Conservation (phyloP, 2,329 filamentous ascomycete genomes). For the Alternaria gaisen region DNA sequence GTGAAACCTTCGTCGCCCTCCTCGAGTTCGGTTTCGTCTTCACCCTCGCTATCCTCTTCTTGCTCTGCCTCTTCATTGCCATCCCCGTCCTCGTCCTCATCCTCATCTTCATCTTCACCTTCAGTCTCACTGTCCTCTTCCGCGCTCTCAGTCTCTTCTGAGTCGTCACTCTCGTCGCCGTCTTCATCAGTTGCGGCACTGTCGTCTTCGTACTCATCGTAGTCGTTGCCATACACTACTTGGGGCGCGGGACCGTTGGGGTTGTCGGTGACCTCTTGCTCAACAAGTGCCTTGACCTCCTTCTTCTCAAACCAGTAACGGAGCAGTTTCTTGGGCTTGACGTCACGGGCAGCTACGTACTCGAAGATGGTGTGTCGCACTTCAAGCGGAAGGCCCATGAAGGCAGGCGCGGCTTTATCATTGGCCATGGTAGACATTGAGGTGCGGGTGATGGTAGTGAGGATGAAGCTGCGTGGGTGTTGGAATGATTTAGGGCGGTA, state of each 20-base stretch:
- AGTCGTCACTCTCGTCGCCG: slow-evolving; percentile 18
- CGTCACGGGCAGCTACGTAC: slow-evolving; percentile 24
- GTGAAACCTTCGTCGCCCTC: slow-evolving; percentile 13
- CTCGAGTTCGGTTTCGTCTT: neutral
- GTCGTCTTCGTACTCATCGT: slow-evolving; percentile 19
- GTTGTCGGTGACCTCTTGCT: slow-evolving; percentile 17
- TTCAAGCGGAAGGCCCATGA: slow-evolving; percentile 44
- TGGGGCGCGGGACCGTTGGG: slow-evolving; percentile 19
- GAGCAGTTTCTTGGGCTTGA: slow-evolving; percentile 37
- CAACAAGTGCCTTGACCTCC: slow-evolving; percentile 33
- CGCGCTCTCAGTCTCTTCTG: slow-evolving; percentile 15
- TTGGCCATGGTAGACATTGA: slow-evolving; percentile 11
- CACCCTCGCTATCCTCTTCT: neutral
- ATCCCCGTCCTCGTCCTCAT: slow-evolving; percentile 11
- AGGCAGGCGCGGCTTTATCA: slow-evolving; percentile 10
- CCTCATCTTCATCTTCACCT: slow-evolving; percentile 4
- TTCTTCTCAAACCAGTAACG: slow-evolving; percentile 49
- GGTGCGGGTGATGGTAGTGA: neutral
- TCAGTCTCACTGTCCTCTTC: slow-evolving; percentile 17
- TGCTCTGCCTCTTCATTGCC: slow-evolving; percentile 12
- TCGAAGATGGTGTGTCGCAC: slow-evolving; percentile 44
- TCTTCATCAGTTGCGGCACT: slow-evolving; percentile 18
- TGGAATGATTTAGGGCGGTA: neutral
- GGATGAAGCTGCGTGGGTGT: neutral
- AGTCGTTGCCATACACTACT: slow-evolving; percentile 18